These are phyloP conservation scores for Euphorbia lathyris DNA, from an alignment of 345 rosid genomes.

Conservation along the genomic window DNA sequence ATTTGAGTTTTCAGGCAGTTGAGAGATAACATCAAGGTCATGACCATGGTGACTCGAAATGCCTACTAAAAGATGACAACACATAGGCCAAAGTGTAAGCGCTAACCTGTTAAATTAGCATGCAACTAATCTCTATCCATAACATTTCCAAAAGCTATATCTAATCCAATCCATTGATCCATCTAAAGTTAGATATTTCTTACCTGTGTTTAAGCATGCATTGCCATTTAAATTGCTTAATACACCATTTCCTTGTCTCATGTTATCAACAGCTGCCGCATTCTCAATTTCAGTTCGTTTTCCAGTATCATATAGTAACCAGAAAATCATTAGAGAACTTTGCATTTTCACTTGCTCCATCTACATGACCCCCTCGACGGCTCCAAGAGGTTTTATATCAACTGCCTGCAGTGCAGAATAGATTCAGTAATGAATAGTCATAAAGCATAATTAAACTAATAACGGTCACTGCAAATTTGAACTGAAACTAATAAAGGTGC, in stretches of 20 bases:
- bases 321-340: too few relatives aligned
- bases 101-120: background rate
- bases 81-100: background rate
- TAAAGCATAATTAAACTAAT: too few relatives aligned
- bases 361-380: too few relatives aligned
- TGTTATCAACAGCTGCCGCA: conserved; percentile 41
- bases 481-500: too few relatives aligned
- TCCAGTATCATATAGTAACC: conserved; percentile 47
- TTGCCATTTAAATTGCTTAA: conserved; percentile 47
- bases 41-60: background rate
- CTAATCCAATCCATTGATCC: too few relatives aligned
- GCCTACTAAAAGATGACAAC: background rate
- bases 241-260: conserved; percentile 32
- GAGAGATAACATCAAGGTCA: background rate
- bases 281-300: conserved; percentile 51
- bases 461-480: background rate
- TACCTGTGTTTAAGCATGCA: conserved; percentile 59
- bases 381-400: too few relatives aligned
- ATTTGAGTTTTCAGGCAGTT: background rate
- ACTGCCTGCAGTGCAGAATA: too few relatives aligned
- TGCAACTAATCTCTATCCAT: background rate
- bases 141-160: background rate
- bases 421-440: too few relatives aligned
- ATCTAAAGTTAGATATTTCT: conserved; percentile 7
- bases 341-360: too few relatives aligned